Evolutionary conservation across 164 flowering plant species (phyloP).

Genomic region (Kalanchoe fedtschenkoi): DNA sequence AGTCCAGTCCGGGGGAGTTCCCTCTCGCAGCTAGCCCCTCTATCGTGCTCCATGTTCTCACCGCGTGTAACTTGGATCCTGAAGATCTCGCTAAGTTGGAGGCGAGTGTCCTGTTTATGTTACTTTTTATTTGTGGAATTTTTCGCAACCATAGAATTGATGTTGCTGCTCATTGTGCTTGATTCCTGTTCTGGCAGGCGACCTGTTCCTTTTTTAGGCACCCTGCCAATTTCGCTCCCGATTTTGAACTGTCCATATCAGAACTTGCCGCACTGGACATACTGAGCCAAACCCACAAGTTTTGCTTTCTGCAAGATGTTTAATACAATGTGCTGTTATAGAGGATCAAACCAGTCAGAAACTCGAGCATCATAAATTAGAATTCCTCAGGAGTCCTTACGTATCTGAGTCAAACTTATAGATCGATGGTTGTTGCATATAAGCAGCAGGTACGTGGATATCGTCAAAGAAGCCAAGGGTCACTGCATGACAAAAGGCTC

Average conservation of each 20-base stretch:
- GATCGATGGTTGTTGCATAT: constrained; percentile 33
- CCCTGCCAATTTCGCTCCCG: constrained; percentile 88
- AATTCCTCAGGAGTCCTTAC: constrained; percentile 22
- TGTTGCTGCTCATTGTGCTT: constrained; percentile 65
- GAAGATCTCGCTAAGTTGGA: constrained; percentile 94
- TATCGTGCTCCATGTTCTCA: constrained; percentile 91
- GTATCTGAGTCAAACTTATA: constrained; percentile 21
- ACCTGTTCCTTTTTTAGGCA: constrained; percentile 90
- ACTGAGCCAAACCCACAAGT: constrained; percentile 52
- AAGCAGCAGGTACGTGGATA: constrained; percentile 50
- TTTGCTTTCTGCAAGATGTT: constrained; percentile 25
- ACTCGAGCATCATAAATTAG: not conserved
- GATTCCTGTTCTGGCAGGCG: constrained; percentile 42
- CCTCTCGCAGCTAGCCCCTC: constrained; percentile 91
- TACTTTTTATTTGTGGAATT: not conserved
- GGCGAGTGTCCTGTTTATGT: constrained; percentile 47
- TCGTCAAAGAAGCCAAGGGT: constrained; percentile 83
- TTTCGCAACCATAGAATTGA: constrained; percentile 36
- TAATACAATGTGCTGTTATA: not conserved
- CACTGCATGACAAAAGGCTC: constrained; percentile 34
- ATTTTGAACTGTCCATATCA: constrained; percentile 59
- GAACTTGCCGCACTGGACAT: constrained; percentile 97
- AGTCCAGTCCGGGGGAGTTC: constrained; percentile 80
- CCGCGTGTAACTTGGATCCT: constrained; percentile 79
- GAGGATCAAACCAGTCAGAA: no score